Conservation (phyloP, 306 rosid genomes). For the Inga leiocalycina region DNA sequence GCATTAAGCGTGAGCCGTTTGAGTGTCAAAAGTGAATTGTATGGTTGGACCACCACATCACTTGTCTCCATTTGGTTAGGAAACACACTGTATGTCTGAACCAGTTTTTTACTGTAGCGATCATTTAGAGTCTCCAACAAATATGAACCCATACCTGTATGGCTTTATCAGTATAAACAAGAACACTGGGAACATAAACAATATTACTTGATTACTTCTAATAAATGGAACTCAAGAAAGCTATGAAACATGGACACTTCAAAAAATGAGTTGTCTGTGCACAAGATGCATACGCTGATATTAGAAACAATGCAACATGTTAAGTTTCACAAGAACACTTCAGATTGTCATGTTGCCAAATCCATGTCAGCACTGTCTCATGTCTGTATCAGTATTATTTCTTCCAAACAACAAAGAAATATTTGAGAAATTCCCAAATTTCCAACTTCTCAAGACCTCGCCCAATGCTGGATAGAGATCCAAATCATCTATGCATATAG, state of each 20-base stretch:
- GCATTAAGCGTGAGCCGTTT: conserved; percentile 96
- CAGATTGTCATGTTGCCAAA: neutral
- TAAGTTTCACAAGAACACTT: neutral
- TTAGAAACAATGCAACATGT: neutral
- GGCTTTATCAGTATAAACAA: conserved; percentile 40
- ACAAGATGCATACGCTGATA: neutral
- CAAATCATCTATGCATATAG: neutral
- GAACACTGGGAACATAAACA: neutral
- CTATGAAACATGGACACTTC: neutral
- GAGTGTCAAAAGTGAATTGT: conserved; percentile 94
- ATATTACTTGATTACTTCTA: neutral
- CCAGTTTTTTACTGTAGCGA: conserved; percentile 96
- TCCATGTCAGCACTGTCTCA: neutral
- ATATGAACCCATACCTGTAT: conserved; percentile 84
- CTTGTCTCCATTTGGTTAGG: conserved; percentile 99
- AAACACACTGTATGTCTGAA: conserved; percentile 96
- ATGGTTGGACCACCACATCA: conserved; percentile 99
- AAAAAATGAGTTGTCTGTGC: neutral
- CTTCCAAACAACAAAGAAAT: neutral
- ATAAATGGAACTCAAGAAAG: neutral
- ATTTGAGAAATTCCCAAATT: neutral
- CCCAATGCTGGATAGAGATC: neutral
- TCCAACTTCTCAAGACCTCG: neutral
- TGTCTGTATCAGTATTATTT: neutral
- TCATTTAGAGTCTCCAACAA: conserved; percentile 92